Conservation (phyloP, 345 rosid genomes). For the Boechera retrofracta region DNA sequence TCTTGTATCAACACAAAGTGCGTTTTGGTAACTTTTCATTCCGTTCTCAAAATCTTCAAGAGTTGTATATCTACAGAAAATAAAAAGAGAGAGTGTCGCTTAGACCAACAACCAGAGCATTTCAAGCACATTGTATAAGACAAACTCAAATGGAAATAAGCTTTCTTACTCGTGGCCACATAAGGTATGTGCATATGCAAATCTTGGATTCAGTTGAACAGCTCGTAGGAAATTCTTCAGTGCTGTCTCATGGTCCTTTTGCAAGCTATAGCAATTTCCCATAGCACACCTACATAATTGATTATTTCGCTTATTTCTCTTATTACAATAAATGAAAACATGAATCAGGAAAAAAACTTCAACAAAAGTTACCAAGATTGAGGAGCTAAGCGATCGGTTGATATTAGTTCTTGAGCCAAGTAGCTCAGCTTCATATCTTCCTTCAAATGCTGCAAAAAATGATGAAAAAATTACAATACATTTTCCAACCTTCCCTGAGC, state of each 20-base stretch:
- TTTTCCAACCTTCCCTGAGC: slow-evolving; percentile 7
- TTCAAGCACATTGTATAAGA: slow-evolving; percentile 2
- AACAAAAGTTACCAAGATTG: slow-evolving; percentile 75
- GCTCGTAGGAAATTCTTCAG: slow-evolving; percentile 93
- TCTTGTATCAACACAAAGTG: slow-evolving; percentile 87
- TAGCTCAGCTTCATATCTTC: slow-evolving; percentile 98
- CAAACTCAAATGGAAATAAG: slow-evolving; percentile 2
- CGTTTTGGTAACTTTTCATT: slow-evolving; percentile 89
- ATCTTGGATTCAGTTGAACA: slow-evolving; percentile 83
- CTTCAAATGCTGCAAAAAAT: slow-evolving; percentile 83
- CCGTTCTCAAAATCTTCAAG: slow-evolving; percentile 96
- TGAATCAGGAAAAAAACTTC: slow-evolving; percentile 7
- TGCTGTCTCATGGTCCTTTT: slow-evolving; percentile 98
- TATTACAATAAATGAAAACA: not conserved
- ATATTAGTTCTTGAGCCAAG: slow-evolving; percentile 88
- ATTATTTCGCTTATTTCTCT: slow-evolving; percentile 5
- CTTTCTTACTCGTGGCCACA: slow-evolving; percentile 95
- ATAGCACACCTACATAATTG: slow-evolving; percentile 83
- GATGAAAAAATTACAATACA: not conserved
- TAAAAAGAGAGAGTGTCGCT: slow-evolving; percentile 18
- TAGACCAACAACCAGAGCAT: slow-evolving; percentile 24
- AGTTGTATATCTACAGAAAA: slow-evolving; percentile 69
- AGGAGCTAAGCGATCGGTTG: slow-evolving; percentile 95
- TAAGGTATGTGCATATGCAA: slow-evolving; percentile 93
- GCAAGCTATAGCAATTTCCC: slow-evolving; percentile 98